These are phyloP conservation scores for Castanea sativa DNA, from an alignment of 306 rosid genomes.

Conservation along the genomic window DNA sequence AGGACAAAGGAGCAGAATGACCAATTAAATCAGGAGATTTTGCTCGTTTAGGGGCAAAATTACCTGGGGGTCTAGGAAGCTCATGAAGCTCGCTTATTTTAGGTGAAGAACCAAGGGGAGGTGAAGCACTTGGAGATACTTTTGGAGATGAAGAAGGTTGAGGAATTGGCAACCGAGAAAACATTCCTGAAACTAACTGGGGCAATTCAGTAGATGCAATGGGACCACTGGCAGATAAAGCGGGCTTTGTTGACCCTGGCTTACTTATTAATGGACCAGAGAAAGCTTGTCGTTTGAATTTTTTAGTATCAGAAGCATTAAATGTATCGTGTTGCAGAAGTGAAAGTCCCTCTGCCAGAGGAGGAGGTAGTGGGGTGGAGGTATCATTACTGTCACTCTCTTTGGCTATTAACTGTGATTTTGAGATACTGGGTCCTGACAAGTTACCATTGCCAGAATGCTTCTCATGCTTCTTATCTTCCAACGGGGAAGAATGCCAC, in stretches of 20 bases:
- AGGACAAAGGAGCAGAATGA: constrained; percentile 74
- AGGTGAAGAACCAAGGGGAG: constrained; percentile 73
- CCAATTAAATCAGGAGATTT: constrained; percentile 47
- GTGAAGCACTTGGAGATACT: constrained; percentile 67
- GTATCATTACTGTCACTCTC: constrained; percentile 52
- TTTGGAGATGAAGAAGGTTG: constrained; percentile 72
- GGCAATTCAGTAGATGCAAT: constrained; percentile 36
- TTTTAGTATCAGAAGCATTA: constrained; percentile 47
- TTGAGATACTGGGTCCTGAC: constrained; percentile 37
- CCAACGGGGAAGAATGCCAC: constrained; percentile 82
- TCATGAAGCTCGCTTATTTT: constrained; percentile 88
- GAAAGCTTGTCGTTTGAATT: constrained; percentile 59
- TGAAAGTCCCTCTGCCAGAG: constrained; percentile 50
- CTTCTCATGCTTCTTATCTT: constrained; percentile 57
- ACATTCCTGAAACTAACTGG: constrained; percentile 42
- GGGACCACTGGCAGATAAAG: constrained; percentile 36
- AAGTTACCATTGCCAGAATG: constrained; percentile 42
- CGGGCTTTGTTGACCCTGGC: constrained; percentile 51
- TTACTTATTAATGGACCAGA: constrained; percentile 73
- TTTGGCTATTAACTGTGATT: constrained; percentile 43
- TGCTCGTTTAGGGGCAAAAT: constrained; percentile 37
- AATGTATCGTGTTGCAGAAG: constrained; percentile 44
- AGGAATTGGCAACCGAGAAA: constrained; percentile 54
- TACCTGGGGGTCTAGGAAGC: constrained; percentile 92
- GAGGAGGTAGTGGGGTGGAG: constrained; percentile 61